These are phyloP conservation scores for Orbilia brochopaga DNA, from an alignment of 2,329 filamentous ascomycete species.

Conservation along the genomic window DNA sequence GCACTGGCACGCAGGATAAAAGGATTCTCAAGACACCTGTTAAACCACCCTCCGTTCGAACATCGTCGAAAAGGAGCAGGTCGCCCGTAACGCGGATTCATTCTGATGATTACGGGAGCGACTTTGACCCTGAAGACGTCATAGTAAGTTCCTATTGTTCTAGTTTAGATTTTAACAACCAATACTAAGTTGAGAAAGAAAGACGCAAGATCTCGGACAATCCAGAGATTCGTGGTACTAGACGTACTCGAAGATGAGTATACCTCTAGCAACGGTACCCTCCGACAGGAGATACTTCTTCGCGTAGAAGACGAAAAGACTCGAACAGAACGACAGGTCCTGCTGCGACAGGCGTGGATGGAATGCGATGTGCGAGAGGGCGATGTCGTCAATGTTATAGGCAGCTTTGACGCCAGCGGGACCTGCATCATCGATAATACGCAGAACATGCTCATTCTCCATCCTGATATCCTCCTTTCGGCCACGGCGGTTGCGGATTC, in stretches of 20 bases:
- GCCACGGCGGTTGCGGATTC: conserved; percentile 96
- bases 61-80: conserved; percentile 19
- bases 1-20: conserved; percentile 12
- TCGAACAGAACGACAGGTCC: conserved; percentile 70
- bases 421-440: conserved; percentile 82
- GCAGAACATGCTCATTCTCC: conserved; percentile 83
- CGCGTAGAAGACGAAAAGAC: conserved; percentile 79
- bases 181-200: conserved; percentile 54
- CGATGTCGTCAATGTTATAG: conserved; percentile 85
- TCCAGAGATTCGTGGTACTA: conserved; percentile 55
- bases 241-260: conserved; percentile 52
- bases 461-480: conserved; percentile 94
- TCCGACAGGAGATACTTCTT: conserved; percentile 68
- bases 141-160: conserved; percentile 35
- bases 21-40: conserved; percentile 11
- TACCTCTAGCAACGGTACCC: conserved; percentile 26
- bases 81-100: conserved; percentile 13
- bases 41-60: conserved; percentile 9
- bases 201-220: conserved; percentile 54
- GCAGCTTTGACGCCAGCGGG: conserved; percentile 71
- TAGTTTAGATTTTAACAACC: conserved; percentile 27
- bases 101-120: conserved; percentile 45
- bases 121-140: conserved; percentile 52
- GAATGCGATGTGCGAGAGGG: conserved; percentile 77
- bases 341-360: conserved; percentile 83